These are phyloP conservation scores for Erythrobasidium hasegawianum DNA, from an alignment of 1,284 basidiomycete genomes.

Conservation along the genomic window DNA sequence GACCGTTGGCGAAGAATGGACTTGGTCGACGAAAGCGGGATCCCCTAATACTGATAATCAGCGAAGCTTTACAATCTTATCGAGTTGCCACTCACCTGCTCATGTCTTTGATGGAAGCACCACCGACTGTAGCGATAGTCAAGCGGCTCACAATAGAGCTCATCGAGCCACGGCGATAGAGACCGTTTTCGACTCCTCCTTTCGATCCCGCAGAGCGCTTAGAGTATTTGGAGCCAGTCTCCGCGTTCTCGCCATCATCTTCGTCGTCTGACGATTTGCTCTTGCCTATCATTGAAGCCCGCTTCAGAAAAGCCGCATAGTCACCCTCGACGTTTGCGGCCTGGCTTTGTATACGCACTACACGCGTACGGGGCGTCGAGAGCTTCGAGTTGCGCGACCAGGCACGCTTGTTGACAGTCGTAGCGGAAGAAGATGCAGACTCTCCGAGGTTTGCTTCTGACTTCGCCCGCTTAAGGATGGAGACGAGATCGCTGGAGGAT, in stretches of 20 bases:
- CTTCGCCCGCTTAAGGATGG: neutral
- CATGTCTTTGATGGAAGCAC: slow-evolving; percentile 23
- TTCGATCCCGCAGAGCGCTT: slow-evolving; percentile 16
- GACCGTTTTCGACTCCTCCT: slow-evolving; percentile 28
- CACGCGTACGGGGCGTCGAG: slow-evolving; percentile 3
- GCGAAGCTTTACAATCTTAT: neutral
- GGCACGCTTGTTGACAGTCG: neutral
- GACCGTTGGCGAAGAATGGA: slow-evolving; percentile 22
- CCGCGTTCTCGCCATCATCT: neutral
- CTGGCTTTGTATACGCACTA: slow-evolving; percentile 30
- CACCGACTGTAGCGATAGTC: slow-evolving; percentile 30
- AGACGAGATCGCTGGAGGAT: neutral
- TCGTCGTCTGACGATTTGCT: neutral
- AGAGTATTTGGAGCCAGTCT: slow-evolving; percentile 16
- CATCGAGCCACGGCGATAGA: slow-evolving; percentile 29
- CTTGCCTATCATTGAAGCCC: slow-evolving; percentile 4
- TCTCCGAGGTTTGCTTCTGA: neutral
- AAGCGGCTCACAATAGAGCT: slow-evolving; percentile 13
- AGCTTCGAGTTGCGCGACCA: slow-evolving; percentile 1
- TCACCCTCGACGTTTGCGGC: slow-evolving; percentile 27
- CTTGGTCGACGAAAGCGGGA: slow-evolving; percentile 26
- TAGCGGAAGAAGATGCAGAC: neutral
- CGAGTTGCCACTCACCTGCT: slow-evolving; percentile 10
- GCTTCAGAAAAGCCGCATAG: slow-evolving; percentile 23
- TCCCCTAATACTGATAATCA: slow-evolving; percentile 6